These are phyloP conservation scores for Pyrenophora graminea DNA, from an alignment of 2,329 filamentous ascomycete genomes.

Conservation along the genomic window DNA sequence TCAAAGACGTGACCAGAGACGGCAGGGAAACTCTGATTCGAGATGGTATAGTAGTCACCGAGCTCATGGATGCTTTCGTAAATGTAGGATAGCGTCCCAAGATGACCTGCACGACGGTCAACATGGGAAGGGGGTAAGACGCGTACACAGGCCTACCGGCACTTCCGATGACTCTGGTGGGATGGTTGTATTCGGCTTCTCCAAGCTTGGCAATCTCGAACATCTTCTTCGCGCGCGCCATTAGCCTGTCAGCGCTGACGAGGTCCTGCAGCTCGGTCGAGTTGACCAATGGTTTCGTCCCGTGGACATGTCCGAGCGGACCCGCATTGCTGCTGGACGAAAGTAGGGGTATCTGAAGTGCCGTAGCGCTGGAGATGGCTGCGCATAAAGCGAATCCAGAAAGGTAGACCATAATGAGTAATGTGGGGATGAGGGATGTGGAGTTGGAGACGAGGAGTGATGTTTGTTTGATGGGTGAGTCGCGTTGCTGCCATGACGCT, in stretches of 20 bases:
- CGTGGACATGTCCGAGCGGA: slow-evolving; percentile 26
- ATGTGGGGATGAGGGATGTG: slow-evolving; percentile 6
- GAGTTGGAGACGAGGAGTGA: slow-evolving; percentile 5
- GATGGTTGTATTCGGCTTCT: slow-evolving; percentile 49
- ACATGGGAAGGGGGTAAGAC: neutral
- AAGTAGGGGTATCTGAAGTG: slow-evolving; percentile 39
- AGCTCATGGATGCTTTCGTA: slow-evolving; percentile 45
- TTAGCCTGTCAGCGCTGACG: slow-evolving; percentile 41
- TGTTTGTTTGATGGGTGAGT: slow-evolving; percentile 21
- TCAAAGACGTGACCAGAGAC: slow-evolving; percentile 45
- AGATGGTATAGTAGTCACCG: slow-evolving; percentile 48
- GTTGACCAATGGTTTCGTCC: slow-evolving; percentile 40
- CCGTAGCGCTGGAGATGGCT: slow-evolving; percentile 30
- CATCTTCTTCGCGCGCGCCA: slow-evolving; percentile 42
- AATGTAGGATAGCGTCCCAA: slow-evolving; percentile 45
- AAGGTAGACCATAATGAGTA: slow-evolving; percentile 32
- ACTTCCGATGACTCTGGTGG: slow-evolving; percentile 47
- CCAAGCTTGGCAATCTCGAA: slow-evolving; percentile 50
- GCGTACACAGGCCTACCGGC: slow-evolving; percentile 35
- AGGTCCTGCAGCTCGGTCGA: slow-evolving; percentile 42
- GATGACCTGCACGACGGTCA: slow-evolving; percentile 33
- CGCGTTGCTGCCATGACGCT: slow-evolving; percentile 33
- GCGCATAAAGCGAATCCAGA: slow-evolving; percentile 36
- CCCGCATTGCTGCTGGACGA: slow-evolving; percentile 27
- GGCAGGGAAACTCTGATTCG: slow-evolving; percentile 44